Evolutionary conservation across 345 rosid species (phyloP), one percentile per base, ranked within the genome.

Genomic region (Pelargonium nanum): DNA sequence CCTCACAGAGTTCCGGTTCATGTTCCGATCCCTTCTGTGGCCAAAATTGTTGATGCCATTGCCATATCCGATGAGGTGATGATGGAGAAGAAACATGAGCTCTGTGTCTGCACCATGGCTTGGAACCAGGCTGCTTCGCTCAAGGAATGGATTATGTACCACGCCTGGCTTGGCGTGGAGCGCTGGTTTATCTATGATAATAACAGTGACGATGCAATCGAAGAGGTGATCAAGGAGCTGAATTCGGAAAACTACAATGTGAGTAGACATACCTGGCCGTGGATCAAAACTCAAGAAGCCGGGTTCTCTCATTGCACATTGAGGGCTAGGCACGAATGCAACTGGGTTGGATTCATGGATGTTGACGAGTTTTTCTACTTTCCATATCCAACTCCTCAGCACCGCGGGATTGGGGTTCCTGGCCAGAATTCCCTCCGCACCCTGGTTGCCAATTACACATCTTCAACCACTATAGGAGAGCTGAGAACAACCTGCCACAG

Each of bases 101-200:
- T 89, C 19, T 89, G 97, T 64, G 97, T 74, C 26, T 93, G 99
- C 34, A 87, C 97, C 4, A 93, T 93, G 99, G 54, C 84, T 16
- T 87, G 99, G 97, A 89, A 93, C 73, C 99, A 93, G 74, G 96
- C 95, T 6, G 66, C 94, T 4, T 78, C 77, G 30, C 66, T 93
- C 30, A 74, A 78, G 21, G 97, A 93, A 62, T 93, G 99, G 99
- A 74, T 93, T 12, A 80, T 74, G 74, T 89, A 89, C 72, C 99
- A 93, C 66, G 79, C 87, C 19, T 87, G 94, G 94, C 89, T 93
- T 4, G 99, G 99, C 2, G 85, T 93, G 4, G 83, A 87, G 65
- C 83, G 94, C 2, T 93, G 99, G 99, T 89, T 89, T 72, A 79
- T 93, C 58, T 93, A 93, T n/a, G 99, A 93, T 30, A 93, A 93